Conservation (phyloP, 2,329 filamentous ascomycete species). For the Penicillium sp. region DNA sequence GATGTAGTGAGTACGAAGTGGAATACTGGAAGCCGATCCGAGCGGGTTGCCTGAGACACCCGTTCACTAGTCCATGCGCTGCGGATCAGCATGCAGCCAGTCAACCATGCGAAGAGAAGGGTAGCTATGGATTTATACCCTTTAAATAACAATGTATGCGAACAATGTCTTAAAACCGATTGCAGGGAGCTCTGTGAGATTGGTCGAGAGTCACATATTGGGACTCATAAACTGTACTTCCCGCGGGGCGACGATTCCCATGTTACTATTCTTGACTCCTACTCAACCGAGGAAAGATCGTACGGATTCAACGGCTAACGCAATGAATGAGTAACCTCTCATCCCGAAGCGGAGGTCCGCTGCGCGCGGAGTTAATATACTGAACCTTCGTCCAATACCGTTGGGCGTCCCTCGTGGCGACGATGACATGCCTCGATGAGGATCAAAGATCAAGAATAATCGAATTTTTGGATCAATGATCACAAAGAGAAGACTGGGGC, state of each 20-base stretch:
- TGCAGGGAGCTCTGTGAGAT: neutral
- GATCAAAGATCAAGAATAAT: neutral
- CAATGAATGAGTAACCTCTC: neutral
- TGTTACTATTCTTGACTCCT: neutral
- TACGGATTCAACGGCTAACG: neutral
- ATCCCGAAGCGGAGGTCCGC: neutral
- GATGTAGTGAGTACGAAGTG: neutral
- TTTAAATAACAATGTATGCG: neutral
- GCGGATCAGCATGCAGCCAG: slow-evolving; percentile 21
- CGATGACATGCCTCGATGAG: slow-evolving; percentile 5
- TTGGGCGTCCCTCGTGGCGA: slow-evolving; percentile 6
- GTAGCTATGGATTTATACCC: neutral
- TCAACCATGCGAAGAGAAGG: slow-evolving; percentile 2
- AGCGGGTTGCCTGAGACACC: slow-evolving; percentile 27
- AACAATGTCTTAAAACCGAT: neutral
- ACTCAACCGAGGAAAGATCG: neutral
- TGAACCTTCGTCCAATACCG: slow-evolving; percentile 10
- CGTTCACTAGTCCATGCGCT: slow-evolving; percentile 13
- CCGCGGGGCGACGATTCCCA: neutral
- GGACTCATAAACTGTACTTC: neutral
- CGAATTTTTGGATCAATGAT: neutral
- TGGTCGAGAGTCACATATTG: neutral
- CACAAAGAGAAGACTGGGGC: slow-evolving; percentile 13
- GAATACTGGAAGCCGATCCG: slow-evolving; percentile 3
- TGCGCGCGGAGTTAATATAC: slow-evolving; percentile 1